These are phyloP conservation scores for Salix purpurea DNA, from an alignment of 345 rosid species.

Conservation along the genomic window DNA sequence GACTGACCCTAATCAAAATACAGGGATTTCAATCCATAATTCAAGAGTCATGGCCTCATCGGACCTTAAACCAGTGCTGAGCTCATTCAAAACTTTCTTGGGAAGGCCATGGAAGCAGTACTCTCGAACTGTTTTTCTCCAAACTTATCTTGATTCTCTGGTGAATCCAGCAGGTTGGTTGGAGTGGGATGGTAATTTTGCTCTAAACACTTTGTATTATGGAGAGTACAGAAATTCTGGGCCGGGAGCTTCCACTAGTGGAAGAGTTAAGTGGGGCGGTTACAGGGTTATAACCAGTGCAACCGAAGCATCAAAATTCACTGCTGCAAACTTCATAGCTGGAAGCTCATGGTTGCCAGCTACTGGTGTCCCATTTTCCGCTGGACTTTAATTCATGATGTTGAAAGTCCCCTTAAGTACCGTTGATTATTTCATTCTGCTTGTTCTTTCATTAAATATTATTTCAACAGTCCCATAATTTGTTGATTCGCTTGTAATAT, in stretches of 20 bases:
- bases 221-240: constrained; percentile 74
- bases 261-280: constrained; percentile 73
- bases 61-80: constrained; percentile 54
- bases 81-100: constrained; percentile 52
- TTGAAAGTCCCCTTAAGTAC: neutral
- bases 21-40: constrained; percentile 74
- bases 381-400: constrained; percentile 42
- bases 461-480: neutral
- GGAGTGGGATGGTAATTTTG: constrained; percentile 70
- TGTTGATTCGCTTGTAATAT: neutral
- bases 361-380: constrained; percentile 61
- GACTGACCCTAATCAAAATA: constrained; percentile 78
- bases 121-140: constrained; percentile 55
- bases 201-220: constrained; percentile 60
- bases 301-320: constrained; percentile 59
- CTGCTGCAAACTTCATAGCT: constrained; percentile 59
- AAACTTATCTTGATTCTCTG: constrained; percentile 57
- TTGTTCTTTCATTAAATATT: neutral
- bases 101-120: constrained; percentile 86
- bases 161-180: constrained; percentile 80
- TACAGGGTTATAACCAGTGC: constrained; percentile 55
- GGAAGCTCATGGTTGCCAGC: constrained; percentile 74
- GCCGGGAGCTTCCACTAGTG: constrained; percentile 53
- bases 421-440: neutral
- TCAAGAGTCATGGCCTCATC: constrained; percentile 69